Percentiles rank a stretch among this genome's conserved stretches.
Conservation (phyloP, 2,329 filamentous ascomycete species). For the Trichoderma harzianum region DNA sequence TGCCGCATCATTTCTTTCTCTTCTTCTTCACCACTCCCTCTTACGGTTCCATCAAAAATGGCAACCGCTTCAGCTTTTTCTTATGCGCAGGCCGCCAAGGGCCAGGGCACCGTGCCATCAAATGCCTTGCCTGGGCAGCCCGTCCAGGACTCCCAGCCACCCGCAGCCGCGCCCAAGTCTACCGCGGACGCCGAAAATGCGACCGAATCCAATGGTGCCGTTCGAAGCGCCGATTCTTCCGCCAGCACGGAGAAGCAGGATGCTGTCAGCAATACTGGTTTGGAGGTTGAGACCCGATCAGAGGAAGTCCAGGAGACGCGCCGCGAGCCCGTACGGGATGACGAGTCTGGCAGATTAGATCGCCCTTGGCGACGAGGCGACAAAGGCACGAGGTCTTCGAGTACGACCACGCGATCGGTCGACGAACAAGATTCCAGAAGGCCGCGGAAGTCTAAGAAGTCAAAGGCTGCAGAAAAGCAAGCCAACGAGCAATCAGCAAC, state of each 20-base stretch:
- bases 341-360: slow-evolving; percentile 39
- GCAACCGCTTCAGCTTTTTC: slow-evolving; percentile 67
- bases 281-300: slow-evolving; percentile 37
- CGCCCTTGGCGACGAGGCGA: slow-evolving; percentile 42
- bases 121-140: slow-evolving; percentile 27
- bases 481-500: slow-evolving; percentile 51
- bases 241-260: slow-evolving; percentile 34
- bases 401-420: slow-evolving; percentile 61
- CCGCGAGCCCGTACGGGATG: slow-evolving; percentile 36
- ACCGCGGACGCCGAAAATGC: slow-evolving; percentile 25
- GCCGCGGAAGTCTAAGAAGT: slow-evolving; percentile 61
- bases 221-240: slow-evolving; percentile 25
- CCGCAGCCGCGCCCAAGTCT: slow-evolving; percentile 29
- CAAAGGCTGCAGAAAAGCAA: slow-evolving; percentile 41
- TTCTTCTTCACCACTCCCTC: slow-evolving; percentile 12
- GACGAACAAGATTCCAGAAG: slow-evolving; percentile 54
- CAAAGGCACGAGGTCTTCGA: slow-evolving; percentile 56
- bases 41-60: slow-evolving; percentile 38
- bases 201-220: slow-evolving; percentile 26
- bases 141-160: slow-evolving; percentile 29
- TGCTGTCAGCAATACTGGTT: slow-evolving; percentile 33
- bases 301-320: slow-evolving; percentile 34
- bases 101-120: slow-evolving; percentile 50
- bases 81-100: slow-evolving; percentile 93
- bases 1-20: slow-evolving; percentile 27